A percentile compares a stretch with the other conserved stretches of the same genome.
Conservation (phyloP, 352 stramenopile genomes). For the Phytophthora constricta region DNA sequence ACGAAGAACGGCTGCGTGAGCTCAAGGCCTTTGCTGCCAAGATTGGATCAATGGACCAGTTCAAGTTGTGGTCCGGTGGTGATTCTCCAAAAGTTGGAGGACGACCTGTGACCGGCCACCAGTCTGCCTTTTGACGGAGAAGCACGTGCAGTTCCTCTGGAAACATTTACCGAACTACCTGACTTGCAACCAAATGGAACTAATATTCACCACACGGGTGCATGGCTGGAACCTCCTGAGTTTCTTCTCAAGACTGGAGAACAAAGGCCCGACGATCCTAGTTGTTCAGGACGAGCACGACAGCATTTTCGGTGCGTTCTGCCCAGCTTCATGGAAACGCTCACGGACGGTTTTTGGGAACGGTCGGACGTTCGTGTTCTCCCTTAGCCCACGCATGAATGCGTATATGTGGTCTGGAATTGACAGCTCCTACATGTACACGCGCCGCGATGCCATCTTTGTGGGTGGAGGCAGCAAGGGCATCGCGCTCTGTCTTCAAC, state of each 20-base stretch:
- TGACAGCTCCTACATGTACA: slow-evolving; percentile 80
- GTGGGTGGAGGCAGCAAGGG: slow-evolving; percentile 71
- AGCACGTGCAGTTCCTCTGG: slow-evolving; percentile 74
- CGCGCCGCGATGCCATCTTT: slow-evolving; percentile 58
- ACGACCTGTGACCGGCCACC: slow-evolving; percentile 34
- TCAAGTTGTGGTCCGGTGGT: slow-evolving; percentile 56
- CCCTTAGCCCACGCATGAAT: slow-evolving; percentile 60
- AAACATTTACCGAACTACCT: slow-evolving; percentile 66
- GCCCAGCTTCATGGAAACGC: slow-evolving; percentile 66
- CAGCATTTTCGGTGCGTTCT: slow-evolving; percentile 82
- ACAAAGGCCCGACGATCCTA: slow-evolving; percentile 70
- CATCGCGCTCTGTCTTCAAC: slow-evolving; percentile 72
- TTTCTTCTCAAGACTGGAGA: slow-evolving; percentile 64
- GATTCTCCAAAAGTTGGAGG: slow-evolving; percentile 28
- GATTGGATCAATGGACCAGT: slow-evolving; percentile 60
- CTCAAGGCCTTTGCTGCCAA: slow-evolving; percentile 56
- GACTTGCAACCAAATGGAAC: slow-evolving; percentile 74
- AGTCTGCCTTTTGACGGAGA: slow-evolving; percentile 70
- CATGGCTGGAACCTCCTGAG: slow-evolving; percentile 79
- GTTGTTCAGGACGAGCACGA: slow-evolving; percentile 73
- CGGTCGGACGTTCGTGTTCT: slow-evolving; percentile 78
- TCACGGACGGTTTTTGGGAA: slow-evolving; percentile 72
- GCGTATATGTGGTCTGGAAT: slow-evolving; percentile 67
- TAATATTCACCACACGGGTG: slow-evolving; percentile 63
- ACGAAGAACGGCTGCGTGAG: slow-evolving; percentile 35